A percentile compares a stretch with the other conserved stretches of the same genome.
phyloP scores from a whole-genome alignment of 139 green algal species.

The Medakamo hakoo region DNA sequence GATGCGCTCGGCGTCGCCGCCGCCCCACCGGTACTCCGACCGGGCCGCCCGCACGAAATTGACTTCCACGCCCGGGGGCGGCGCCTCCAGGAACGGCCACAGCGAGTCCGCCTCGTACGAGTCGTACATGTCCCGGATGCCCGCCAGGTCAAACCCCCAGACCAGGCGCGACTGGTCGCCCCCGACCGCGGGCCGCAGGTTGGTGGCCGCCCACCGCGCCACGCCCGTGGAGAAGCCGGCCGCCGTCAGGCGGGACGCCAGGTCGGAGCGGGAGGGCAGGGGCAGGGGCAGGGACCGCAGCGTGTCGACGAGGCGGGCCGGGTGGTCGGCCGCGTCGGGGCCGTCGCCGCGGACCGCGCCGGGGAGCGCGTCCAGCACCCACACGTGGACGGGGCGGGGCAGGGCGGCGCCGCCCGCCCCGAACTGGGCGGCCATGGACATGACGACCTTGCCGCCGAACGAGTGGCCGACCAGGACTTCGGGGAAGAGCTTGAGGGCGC shows the following conservation, averaged over 20 bases:
- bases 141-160: constrained; percentile 79
- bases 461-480: constrained; percentile 76
- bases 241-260: constrained; percentile 29
- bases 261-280: constrained; percentile 21
- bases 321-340: constrained; percentile 41
- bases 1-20: constrained; percentile 38
- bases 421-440: constrained; percentile 83
- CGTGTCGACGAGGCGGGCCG: constrained; percentile 50
- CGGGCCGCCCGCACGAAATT: constrained; percentile 70
- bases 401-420: constrained; percentile 17
- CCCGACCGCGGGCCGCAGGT: constrained; percentile 37
- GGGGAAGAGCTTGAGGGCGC: constrained; percentile 67
- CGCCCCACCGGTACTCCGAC: constrained; percentile 41
- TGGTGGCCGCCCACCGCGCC: constrained; percentile 67
- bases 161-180: constrained; percentile 12
- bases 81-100: constrained; percentile 54
- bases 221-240: constrained; percentile 27
- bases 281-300: constrained; percentile 49
- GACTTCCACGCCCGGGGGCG: constrained; percentile 46
- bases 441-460: constrained; percentile 84
- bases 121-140: constrained; percentile 71
- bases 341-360: constrained; percentile 47
- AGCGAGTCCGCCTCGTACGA: constrained; percentile 61
- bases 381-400: constrained; percentile 72
- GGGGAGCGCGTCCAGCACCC: constrained; percentile 79